phyloP scores from a whole-genome alignment of 805 yeast species.

The Tetrapisispora phaffii region DNA sequence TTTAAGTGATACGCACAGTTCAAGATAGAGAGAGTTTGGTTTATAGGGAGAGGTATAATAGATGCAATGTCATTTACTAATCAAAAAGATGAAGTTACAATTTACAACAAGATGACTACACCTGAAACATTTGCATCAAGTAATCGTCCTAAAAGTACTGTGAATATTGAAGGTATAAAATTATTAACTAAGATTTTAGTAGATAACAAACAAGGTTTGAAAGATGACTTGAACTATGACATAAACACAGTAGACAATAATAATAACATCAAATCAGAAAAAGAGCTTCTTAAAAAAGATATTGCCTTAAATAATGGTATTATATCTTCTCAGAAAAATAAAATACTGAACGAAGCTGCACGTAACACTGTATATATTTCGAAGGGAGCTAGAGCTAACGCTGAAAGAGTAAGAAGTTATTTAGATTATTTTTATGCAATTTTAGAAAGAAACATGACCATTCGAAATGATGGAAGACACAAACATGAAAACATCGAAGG shows the following conservation, averaged over 20 bases:
- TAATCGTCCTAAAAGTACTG: neutral
- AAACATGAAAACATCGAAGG: slow-evolving; percentile 48
- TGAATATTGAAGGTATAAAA: slow-evolving; percentile 9
- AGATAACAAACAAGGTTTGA: slow-evolving; percentile 22
- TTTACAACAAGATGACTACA: neutral
- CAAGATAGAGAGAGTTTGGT: too few relatives aligned
- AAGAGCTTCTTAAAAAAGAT: neutral
- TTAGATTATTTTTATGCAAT: slow-evolving; percentile 42
- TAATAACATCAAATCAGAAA: neutral
- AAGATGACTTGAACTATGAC: slow-evolving; percentile 25
- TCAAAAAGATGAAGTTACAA: too few relatives aligned
- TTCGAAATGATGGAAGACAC: slow-evolving; percentile 10
- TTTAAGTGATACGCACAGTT: too few relatives aligned
- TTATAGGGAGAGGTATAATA: neutral
- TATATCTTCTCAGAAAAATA: neutral
- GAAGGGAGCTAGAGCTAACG: slow-evolving; percentile 20
- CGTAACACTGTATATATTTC: slow-evolving; percentile 4
- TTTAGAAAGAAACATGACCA: slow-evolving; percentile 35
- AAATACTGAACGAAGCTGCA: neutral
- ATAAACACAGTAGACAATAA: neutral
- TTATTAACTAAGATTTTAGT: slow-evolving; percentile 19
- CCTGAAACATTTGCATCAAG: neutral
- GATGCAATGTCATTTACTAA: neutral
- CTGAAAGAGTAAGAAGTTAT: slow-evolving; percentile 26
- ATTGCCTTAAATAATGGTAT: neutral